Percentiles rank a stretch among this genome's conserved stretches.
These are phyloP conservation scores for Agaricus subrufescens DNA, from an alignment of 768 basidiomycete genomes.

Conservation along the genomic window DNA sequence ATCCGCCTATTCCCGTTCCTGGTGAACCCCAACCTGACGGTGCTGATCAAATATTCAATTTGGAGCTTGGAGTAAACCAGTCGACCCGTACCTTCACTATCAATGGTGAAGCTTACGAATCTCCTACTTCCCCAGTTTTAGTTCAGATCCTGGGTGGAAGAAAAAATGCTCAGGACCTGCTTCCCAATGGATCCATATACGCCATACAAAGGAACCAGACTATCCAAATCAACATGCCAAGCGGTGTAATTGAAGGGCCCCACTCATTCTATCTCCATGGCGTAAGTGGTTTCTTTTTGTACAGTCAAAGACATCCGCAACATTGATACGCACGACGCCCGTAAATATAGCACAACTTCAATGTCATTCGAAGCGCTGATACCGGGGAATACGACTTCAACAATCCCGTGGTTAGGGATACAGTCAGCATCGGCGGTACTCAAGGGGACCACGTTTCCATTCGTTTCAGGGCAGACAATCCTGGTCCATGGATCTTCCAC, in stretches of 20 bases:
- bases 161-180: constrained; percentile 37
- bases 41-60: constrained; percentile 36
- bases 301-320: not conserved
- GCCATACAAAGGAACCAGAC: constrained; percentile 40
- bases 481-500: constrained; percentile 49
- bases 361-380: constrained; percentile 37
- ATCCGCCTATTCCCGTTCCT: constrained; percentile 25
- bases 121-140: constrained; percentile 37
- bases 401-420: constrained; percentile 35
- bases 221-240: constrained; percentile 27
- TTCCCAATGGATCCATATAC: constrained; percentile 46
- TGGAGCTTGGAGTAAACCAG: constrained; percentile 24
- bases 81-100: not conserved
- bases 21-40: constrained; percentile 29
- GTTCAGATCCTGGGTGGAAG: constrained; percentile 57
- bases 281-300: constrained; percentile 13
- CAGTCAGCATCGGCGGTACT: constrained; percentile 25
- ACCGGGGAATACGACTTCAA: constrained; percentile 31
- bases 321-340: not conserved
- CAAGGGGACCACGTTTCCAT: constrained; percentile 36
- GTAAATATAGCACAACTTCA: constrained; percentile 34
- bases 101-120: constrained; percentile 1
- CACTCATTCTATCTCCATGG: constrained; percentile 39
- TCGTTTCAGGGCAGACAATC: constrained; percentile 46
- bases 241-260: constrained; percentile 31